Base-by-base conservation (phyloP, 2,329 filamentous ascomycete species). In the Seiridium cupressi region DNA sequence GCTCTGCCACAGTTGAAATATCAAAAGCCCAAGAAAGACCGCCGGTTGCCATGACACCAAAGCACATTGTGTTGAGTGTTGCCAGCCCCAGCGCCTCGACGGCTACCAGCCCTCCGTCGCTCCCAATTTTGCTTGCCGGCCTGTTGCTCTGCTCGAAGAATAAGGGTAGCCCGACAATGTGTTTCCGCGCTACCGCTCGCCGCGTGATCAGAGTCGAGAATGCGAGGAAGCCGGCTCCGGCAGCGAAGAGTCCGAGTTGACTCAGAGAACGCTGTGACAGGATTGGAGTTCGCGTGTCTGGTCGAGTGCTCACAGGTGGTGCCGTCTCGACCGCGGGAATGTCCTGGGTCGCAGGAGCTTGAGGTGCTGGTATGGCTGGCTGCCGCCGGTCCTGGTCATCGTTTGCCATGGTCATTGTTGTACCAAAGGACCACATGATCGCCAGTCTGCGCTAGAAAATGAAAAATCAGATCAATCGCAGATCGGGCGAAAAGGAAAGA, bases 61-160 rank as follows among this genome's bases (percentile, higher is more conserved):
- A 84, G 67, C 88, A 90, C 38, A 88, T 70, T 10, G 95, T 91
- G 68, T 97, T 97, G 66, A 97, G 82, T 0, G 93, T 97, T 0
- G 94, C 95, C 42, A 97, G 79, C 54, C 89, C 90, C 31, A 99
- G 79, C 0, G 94, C 94, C 74, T 96, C 90, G 40, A 90, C 76
- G 1, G 94, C 94, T 64, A 97, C 89, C 44, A 90, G 72, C 1
- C 86, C 82, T 6, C 88, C 87, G 69, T 89, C 89, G 35, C 86
- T 81, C 49, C 79, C 56, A 74, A 70, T 73, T 74, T 74, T 81
- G 76, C 66, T 67, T 48, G 66, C 67, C 5, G 55, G 73, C 61
- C 60, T 65, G 66, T 85, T 85, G 73, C 84, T 88, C 49, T 83
- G 85, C 11, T 85, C 78, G 81, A 90, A 96, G 78, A 90, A 94